Conservation (phyloP, 2,329 filamentous ascomycete species). For the Talaromyces verruculosus region DNA sequence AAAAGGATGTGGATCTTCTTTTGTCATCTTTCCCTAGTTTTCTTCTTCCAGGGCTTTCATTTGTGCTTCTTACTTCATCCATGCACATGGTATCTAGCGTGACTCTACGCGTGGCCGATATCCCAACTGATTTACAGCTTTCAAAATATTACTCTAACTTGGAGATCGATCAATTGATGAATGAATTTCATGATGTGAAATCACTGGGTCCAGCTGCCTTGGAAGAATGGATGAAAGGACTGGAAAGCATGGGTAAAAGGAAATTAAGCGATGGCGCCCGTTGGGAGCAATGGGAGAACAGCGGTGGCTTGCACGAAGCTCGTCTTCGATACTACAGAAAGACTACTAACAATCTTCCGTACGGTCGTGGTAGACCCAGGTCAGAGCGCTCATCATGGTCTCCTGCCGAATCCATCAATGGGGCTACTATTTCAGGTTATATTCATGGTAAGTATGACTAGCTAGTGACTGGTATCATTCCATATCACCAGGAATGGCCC, state of each 20-base stretch:
- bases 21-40: conserved; percentile 62
- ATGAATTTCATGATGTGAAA: conserved; percentile 64
- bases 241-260: conserved; percentile 63
- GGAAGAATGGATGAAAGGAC: conserved; percentile 78
- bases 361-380: conserved; percentile 6
- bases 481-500: background rate
- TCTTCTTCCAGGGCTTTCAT: conserved; percentile 68
- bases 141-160: conserved; percentile 65
- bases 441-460: conserved; percentile 7
- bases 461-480: background rate
- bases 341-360: background rate
- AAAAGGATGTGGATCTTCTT: conserved; percentile 68
- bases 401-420: background rate
- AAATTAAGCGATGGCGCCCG: conserved; percentile 62
- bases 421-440: background rate
- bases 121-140: conserved; percentile 52
- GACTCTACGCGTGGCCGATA: conserved; percentile 53
- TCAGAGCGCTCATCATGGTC: background rate
- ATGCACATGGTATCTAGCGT: conserved; percentile 60
- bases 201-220: conserved; percentile 65
- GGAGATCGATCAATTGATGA: conserved; percentile 62
- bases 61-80: conserved; percentile 63
- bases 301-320: conserved; percentile 32
- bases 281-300: conserved; percentile 72
- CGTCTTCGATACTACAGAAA: background rate